A percentile compares a stretch with the other conserved stretches of the same genome.
Evolutionary conservation across 2,329 filamentous ascomycete species (phyloP).

Genomic region (Colletotrichum orchidophilum): DNA sequence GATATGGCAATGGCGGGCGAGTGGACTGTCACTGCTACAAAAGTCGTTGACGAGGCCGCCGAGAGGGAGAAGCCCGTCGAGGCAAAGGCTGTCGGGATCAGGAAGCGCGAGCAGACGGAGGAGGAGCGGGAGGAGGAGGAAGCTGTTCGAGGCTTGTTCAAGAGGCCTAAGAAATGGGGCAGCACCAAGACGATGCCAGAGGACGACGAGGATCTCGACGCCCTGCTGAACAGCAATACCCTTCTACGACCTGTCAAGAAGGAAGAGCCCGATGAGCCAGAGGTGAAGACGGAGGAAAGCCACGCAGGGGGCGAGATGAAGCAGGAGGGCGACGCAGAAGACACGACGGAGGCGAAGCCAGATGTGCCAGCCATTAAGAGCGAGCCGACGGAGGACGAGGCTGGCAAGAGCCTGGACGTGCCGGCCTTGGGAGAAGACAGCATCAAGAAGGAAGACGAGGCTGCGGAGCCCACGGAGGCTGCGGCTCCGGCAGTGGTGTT

Average conservation of each 20-base stretch:
- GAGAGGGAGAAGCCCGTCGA: constrained; percentile 53
- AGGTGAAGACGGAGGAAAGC: constrained; percentile 39
- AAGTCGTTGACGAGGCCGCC: constrained; percentile 58
- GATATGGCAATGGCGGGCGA: constrained; percentile 91
- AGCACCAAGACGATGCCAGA: constrained; percentile 58
- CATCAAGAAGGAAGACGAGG: constrained; percentile 54
- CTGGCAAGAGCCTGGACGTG: constrained; percentile 21
- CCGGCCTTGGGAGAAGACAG: constrained; percentile 19
- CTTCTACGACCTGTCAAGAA: constrained; percentile 43
- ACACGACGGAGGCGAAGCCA: constrained; percentile 40
- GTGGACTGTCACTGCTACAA: constrained; percentile 79
- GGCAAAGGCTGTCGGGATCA: constrained; percentile 63
- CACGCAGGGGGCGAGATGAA: constrained; percentile 31
- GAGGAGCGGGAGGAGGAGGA: constrained; percentile 70
- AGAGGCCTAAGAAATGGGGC: constrained; percentile 65
- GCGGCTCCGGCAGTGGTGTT: constrained; percentile 68
- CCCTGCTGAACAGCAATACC: constrained; percentile 58
- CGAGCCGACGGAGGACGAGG: constrained; percentile 44
- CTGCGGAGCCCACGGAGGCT: constrained; percentile 36
- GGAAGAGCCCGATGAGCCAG: constrained; percentile 41
- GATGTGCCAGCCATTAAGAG: constrained; percentile 47
- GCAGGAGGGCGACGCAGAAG: constrained; percentile 39
- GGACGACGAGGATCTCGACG: constrained; percentile 69
- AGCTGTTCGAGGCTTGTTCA: constrained; percentile 67
- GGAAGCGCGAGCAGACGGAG: constrained; percentile 70